Evolutionary conservation across 2,329 filamentous ascomycete species (phyloP), one percentile per base, ranked within the genome.

Genomic region (Neofusicoccum sp.): DNA sequence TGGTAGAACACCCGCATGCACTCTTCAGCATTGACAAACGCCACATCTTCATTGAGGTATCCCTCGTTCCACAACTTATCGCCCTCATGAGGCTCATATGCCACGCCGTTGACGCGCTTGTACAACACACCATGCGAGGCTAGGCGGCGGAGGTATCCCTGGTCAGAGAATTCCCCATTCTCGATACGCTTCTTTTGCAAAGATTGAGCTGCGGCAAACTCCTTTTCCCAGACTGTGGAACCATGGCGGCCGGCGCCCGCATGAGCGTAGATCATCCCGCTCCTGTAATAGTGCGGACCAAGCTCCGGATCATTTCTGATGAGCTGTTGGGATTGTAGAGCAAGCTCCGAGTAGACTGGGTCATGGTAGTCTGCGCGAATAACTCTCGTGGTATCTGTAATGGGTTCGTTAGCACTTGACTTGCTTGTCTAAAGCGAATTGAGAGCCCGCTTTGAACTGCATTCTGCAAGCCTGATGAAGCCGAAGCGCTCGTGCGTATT

Each of bases 321-420:
- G 0, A 84, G 73, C 56, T 86, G 82, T 67, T 87, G 84, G 0
- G 88, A 84, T 73, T 90, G 86, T 30, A 89, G 79, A 0, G 83
- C 88, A 20, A 90, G 78, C 53, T 80, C 73, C 71, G 83, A 86
- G 76, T 90, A 90, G 14, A 85, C 72, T 1, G 83, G 74, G 66
- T 88, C 84, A 60, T 83, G 79, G 74, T 90, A 90, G 71, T 90
- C 87, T 49, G 86, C 85, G 61, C 87, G 85, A 14, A 90, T 80
- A 30, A 89, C 86, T n/a, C 49, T 47, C 1, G 49, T 61, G 2
- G 41, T 61, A 24, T 61, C 59, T 61, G 24, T 12, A 7, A 4
- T 3, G 36, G 4, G 8, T 14, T n/a, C 14, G 36, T 56, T 6
- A 56, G 51, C 24, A 14, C 28, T 16, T 47, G 24, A 47, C n/a